A percentile compares a stretch with the other conserved stretches of the same genome.
Conservation (phyloP, 257 asterid genomes). For the Solanum sparsipilum region DNA sequence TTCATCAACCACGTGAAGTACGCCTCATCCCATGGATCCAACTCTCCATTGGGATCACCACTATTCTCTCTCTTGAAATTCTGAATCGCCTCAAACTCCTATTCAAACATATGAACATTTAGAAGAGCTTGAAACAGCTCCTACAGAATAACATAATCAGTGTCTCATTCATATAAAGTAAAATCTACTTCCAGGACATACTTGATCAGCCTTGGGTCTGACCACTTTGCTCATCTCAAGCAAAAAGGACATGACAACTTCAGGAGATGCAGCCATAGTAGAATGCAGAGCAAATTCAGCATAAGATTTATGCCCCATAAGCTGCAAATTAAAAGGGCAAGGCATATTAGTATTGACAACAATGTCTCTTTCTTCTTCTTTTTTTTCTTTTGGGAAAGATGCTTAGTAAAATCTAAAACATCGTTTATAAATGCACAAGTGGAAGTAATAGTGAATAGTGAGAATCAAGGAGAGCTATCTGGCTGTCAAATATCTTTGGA, state of each 20-base stretch:
- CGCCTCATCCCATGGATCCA: conserved; percentile 98
- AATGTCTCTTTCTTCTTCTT: background rate
- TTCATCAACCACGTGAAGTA: conserved; percentile 79
- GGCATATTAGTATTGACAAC: background rate
- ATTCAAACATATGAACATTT: conserved; percentile 2
- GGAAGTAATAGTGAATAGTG: background rate
- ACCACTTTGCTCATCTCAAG: conserved; percentile 74
- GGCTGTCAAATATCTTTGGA: background rate
- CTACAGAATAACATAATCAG: background rate
- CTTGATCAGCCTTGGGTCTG: conserved; percentile 86
- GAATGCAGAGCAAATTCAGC: conserved; percentile 70
- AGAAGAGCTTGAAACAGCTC: background rate
- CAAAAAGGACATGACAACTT: conserved; percentile 70
- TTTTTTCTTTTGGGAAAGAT: background rate
- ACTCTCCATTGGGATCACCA: conserved; percentile 35
- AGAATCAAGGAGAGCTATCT: background rate
- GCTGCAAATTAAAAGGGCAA: conserved; percentile 34
- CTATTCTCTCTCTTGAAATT: conserved; percentile 47
- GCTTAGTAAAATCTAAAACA: background rate
- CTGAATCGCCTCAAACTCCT: conserved; percentile 68
- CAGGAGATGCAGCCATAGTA: conserved; percentile 90
- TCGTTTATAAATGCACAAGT: background rate
- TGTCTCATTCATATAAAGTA: background rate
- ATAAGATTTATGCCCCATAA: conserved; percentile 69
- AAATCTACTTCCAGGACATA: conserved; percentile 17